Base-by-base conservation (phyloP, 2,329 filamentous ascomycete genomes). In the Aspergillus terreus region DNA sequence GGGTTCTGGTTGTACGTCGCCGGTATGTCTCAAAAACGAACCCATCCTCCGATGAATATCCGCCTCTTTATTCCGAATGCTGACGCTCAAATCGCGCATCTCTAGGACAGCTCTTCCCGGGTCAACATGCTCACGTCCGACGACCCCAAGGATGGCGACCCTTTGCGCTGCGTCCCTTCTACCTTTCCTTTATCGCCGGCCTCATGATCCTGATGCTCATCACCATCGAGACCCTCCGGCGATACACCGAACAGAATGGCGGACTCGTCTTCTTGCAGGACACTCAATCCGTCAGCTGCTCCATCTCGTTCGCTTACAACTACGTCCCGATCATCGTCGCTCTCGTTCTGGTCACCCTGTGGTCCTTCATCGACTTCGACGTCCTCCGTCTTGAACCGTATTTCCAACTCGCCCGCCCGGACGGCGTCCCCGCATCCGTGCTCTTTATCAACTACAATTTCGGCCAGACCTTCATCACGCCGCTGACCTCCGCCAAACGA, bases 361-460 rank as follows among this genome's bases (percentile, higher is more conserved):
- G 76, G 76, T 73, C 76, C 44, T 73, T 78, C 50, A 69, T 75
- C 11, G 76, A 78, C 50, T 78, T 74, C 47, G 76, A 78, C 53
- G 75, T 78, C 17, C 72, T 78, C 47, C 75, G 76, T 5, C 60
- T 78, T 15, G 76, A 78, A 44, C 76, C 76, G 2, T 78, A 73
- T 53, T 78, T 78, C 44, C 76, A 71, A 47, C 50, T 71, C 30
- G 67, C 68, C 4, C 57, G 59, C 12, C 64, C 66, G 6, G 58
- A 63, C 10, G 68, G 68, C 1, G 64, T 65, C 15, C 64, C 67
- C 4, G 68, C 68, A 21, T 59, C 57, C 1, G 61, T 67, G 5
- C 55, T 70, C 3, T 69, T 69, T 43, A 69, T 66, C 59, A 69
- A 70, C 45, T 70, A 70, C 46, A 69, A 68, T 40, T 70, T 69